phyloP scores from a whole-genome alignment of 345 rosid genomes.

The Syzygium jambos region DNA sequence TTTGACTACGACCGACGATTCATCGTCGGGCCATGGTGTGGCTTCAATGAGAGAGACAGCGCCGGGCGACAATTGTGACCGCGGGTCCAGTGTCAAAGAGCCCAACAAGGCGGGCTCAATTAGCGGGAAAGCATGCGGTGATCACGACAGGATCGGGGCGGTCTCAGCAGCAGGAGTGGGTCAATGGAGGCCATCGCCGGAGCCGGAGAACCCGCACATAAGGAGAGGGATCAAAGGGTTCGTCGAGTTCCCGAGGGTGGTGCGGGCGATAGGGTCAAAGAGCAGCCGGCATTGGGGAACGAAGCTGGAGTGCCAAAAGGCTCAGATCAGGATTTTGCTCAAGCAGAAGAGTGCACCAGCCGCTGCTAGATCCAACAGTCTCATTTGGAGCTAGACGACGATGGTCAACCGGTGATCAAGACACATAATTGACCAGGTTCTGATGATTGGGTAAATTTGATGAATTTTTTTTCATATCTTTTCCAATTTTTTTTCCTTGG shows the following conservation, averaged over 20 bases:
- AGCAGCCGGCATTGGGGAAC: constrained; percentile 56
- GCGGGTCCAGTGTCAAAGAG: background rate
- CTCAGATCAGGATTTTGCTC: constrained; percentile 66
- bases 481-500: background rate
- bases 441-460: background rate
- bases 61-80: background rate
- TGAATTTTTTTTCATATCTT: background rate
- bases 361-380: constrained; percentile 20
- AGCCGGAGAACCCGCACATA: constrained; percentile 76
- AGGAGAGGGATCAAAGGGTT: constrained; percentile 84
- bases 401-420: background rate
- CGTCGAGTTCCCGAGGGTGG: constrained; percentile 71
- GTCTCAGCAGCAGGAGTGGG: background rate
- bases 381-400: constrained; percentile 6
- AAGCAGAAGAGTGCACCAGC: constrained; percentile 46
- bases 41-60: constrained; percentile 7
- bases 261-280: constrained; percentile 61
- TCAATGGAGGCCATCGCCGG: constrained; percentile 31
- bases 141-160: background rate
- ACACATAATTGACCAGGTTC: background rate
- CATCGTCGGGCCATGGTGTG: background rate
- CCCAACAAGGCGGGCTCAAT: background rate
- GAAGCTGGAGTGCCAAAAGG: constrained; percentile 73
- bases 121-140: background rate
- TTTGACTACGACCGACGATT: background rate